Evolutionary conservation across 2,329 filamentous ascomycete species (phyloP).

Genomic region (Coniosporium tulheliwenetii): DNA sequence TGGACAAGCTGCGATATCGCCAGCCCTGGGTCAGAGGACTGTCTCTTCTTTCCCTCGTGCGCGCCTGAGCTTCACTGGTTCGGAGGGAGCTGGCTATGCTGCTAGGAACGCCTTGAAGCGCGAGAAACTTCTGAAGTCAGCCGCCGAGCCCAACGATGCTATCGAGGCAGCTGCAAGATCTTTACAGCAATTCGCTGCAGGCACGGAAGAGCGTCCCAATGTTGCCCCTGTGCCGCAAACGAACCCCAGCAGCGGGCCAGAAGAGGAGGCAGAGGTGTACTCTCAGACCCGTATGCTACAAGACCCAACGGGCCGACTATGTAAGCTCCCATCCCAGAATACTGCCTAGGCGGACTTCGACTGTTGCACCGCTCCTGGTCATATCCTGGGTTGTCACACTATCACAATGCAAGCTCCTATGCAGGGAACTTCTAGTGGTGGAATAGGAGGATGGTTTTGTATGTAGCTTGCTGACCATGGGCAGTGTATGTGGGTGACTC

Average conservation of each 20-base stretch:
- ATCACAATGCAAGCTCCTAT: too few species aligned
- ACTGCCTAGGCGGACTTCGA: constrained; percentile 5
- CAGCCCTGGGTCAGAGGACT: too few species aligned
- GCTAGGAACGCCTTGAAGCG: too few species aligned
- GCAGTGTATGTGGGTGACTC: constrained; percentile 44
- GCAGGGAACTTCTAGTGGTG: too few species aligned
- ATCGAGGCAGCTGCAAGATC: constrained; percentile 6
- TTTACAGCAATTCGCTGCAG: constrained; percentile 9
- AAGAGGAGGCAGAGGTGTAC: constrained; percentile 41
- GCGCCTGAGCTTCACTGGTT: background rate
- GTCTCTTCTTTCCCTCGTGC: background rate
- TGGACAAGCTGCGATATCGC: too few species aligned
- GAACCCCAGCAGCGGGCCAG: constrained; percentile 25
- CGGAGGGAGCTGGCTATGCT: background rate
- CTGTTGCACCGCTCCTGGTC: background rate
- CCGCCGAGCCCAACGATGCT: background rate
- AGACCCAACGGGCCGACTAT: constrained; percentile 40
- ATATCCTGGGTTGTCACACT: too few species aligned
- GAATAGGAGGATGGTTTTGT: too few species aligned
- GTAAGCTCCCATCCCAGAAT: constrained; percentile 23
- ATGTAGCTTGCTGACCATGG: too few species aligned
- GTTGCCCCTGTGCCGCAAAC: constrained; percentile 13
- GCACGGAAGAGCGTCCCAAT: constrained; percentile 10
- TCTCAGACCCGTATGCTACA: constrained; percentile 42
- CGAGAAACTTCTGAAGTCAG: too few species aligned